Evolutionary conservation across 768 basidiomycete species (phyloP).

Genomic region (Boletus tomentosulus): DNA sequence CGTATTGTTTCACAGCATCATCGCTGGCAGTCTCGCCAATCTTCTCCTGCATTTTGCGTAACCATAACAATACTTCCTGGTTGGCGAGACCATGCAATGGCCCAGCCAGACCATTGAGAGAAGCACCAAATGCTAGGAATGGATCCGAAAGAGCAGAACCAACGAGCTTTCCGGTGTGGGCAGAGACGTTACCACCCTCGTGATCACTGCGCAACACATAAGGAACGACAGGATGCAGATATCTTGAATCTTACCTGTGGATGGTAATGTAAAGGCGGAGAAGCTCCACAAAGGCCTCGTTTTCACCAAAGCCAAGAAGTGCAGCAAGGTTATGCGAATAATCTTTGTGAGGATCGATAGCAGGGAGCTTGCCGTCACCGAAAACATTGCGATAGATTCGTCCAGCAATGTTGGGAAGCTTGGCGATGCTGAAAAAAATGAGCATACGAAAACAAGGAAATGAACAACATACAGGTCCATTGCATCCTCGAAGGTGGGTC

Average conservation of each 20-base stretch:
- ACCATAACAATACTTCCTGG: constrained; percentile 95
- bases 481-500: constrained; percentile 83
- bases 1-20: constrained; percentile 87
- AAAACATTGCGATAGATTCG: constrained; percentile 89
- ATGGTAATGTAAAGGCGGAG: constrained; percentile 96
- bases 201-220: constrained; percentile 60
- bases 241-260: constrained; percentile 56
- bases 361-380: constrained; percentile 79
- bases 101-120: constrained; percentile 93
- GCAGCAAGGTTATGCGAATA: constrained; percentile 87
- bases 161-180: constrained; percentile 89
- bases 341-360: constrained; percentile 81
- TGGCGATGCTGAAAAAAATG: constrained; percentile 67
- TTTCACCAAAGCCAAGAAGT: constrained; percentile 89
- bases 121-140: constrained; percentile 91
- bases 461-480: constrained; percentile 67
- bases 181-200: constrained; percentile 98
- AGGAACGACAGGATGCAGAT: neutral
- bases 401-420: constrained; percentile 94
- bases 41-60: constrained; percentile 87
- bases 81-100: constrained; percentile 96
- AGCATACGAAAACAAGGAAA: neutral
- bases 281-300: constrained; percentile 86
- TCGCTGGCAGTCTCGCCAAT: constrained; percentile 84
- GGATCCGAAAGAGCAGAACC: constrained; percentile 96